Conservation (phyloP, 345 rosid genomes). For the Eucalyptus marginata region DNA sequence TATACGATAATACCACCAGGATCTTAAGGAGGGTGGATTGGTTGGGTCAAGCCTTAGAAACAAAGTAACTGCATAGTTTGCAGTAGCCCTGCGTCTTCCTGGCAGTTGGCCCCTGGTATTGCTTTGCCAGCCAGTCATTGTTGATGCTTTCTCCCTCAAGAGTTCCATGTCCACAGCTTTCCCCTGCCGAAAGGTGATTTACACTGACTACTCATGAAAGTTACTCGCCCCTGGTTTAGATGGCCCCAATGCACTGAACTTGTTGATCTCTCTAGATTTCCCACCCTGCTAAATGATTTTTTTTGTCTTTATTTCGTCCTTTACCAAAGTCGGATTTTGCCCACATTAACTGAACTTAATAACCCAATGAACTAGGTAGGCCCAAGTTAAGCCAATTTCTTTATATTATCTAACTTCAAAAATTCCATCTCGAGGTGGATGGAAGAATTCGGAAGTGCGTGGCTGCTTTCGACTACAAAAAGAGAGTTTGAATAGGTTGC, state of each 20-base stretch:
- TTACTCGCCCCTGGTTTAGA: background rate
- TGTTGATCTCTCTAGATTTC: background rate
- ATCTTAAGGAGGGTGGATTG: background rate
- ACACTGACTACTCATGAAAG: background rate
- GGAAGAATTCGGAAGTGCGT: background rate
- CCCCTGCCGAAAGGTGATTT: background rate
- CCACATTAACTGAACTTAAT: background rate
- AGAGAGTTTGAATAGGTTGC: background rate
- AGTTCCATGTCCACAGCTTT: background rate
- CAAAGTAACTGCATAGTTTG: background rate
- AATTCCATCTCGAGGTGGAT: background rate
- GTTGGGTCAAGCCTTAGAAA: background rate
- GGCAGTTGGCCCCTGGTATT: background rate
- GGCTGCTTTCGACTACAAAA: background rate
- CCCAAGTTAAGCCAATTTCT: background rate
- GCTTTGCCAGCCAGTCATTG: background rate
- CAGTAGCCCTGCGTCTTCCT: background rate
- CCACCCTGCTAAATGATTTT: background rate
- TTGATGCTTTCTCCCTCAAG: background rate
- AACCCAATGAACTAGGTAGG: background rate
- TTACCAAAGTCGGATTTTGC: background rate
- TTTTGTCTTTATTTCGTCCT: background rate
- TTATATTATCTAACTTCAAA: background rate
- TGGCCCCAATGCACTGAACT: background rate
- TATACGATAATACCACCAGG: background rate